Conservation (phyloP, 2,329 filamentous ascomycete species). For the Pestalotiopsis fici region DNA sequence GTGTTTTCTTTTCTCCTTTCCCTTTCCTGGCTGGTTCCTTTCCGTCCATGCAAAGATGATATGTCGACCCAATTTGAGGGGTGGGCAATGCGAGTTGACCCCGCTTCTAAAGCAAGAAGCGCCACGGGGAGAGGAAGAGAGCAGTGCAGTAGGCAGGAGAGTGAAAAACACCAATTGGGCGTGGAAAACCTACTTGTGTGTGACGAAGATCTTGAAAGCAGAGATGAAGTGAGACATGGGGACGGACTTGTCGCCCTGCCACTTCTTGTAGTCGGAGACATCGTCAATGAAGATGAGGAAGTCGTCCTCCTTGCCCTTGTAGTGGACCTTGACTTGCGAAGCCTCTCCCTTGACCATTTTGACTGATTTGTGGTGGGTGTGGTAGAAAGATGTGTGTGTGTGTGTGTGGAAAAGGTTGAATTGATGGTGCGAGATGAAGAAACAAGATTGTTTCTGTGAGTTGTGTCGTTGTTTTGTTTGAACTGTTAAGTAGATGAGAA, state of each 20-base stretch:
- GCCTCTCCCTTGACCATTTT: slow-evolving; percentile 74
- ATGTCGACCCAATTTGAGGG: neutral
- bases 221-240: slow-evolving; percentile 84
- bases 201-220: slow-evolving; percentile 86
- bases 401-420: neutral
- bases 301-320: slow-evolving; percentile 69
- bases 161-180: slow-evolving; percentile 9
- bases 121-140: neutral
- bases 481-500: neutral
- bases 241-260: slow-evolving; percentile 77
- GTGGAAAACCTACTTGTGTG: slow-evolving; percentile 72
- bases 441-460: slow-evolving; percentile 10
- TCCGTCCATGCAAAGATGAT: neutral
- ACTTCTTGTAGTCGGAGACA: slow-evolving; percentile 69
- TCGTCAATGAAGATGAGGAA: slow-evolving; percentile 63
- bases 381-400: slow-evolving; percentile 8
- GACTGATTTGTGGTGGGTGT: slow-evolving; percentile 19
- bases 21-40: neutral
- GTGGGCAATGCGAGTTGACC: neutral
- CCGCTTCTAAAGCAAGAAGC: neutral
- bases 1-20: neutral
- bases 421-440: slow-evolving; percentile 6
- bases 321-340: slow-evolving; percentile 76
- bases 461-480: slow-evolving; percentile 1
- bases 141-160: slow-evolving; percentile 12